Evolutionary conservation across 1,284 basidiomycete genomes (phyloP).

Genomic region (Phlebopus sp.): DNA sequence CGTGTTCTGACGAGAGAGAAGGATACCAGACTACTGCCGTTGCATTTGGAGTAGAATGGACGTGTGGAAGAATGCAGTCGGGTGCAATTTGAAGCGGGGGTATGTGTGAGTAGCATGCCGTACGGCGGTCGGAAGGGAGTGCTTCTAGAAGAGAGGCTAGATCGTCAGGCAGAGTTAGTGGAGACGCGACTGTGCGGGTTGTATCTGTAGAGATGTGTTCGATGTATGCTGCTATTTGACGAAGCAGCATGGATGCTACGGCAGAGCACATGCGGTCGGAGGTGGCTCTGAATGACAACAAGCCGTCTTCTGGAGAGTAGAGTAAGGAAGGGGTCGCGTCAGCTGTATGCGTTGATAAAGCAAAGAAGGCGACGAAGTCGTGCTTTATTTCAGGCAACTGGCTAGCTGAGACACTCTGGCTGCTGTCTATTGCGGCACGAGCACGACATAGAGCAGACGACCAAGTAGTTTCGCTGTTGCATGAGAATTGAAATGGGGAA

Average conservation of each 20-base stretch:
- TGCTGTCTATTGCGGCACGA: constrained; percentile 19
- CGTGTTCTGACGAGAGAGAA: constrained; percentile 25
- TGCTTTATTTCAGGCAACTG: constrained; percentile 14
- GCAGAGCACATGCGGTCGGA: constrained; percentile 23
- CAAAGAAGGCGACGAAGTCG: constrained; percentile 18
- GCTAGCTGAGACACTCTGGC: constrained; percentile 11
- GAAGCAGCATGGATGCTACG: constrained; percentile 23
- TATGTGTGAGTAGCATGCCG: constrained; percentile 25
- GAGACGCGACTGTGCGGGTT: constrained; percentile 17
- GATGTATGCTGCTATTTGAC: constrained; percentile 25
- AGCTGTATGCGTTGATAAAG: constrained; percentile 3
- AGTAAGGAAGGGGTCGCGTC: constrained; percentile 10
- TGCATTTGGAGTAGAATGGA: constrained; percentile 29
- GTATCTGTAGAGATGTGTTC: constrained; percentile 8
- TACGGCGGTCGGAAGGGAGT: constrained; percentile 25
- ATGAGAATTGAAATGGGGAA: constrained; percentile 35
- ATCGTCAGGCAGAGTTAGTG: constrained; percentile 27
- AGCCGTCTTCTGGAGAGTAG: constrained; percentile 6
- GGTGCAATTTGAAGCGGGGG: constrained; percentile 33
- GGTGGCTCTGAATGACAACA: constrained; percentile 18
- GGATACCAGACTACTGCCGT: constrained; percentile 42
- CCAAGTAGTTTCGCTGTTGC: constrained; percentile 38
- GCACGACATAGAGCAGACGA: constrained; percentile 22
- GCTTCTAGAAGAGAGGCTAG: constrained; percentile 37
- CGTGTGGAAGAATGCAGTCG: constrained; percentile 37